Conservation (phyloP, 805 yeast genomes). For the Aciculoconidium aculeatum region DNA sequence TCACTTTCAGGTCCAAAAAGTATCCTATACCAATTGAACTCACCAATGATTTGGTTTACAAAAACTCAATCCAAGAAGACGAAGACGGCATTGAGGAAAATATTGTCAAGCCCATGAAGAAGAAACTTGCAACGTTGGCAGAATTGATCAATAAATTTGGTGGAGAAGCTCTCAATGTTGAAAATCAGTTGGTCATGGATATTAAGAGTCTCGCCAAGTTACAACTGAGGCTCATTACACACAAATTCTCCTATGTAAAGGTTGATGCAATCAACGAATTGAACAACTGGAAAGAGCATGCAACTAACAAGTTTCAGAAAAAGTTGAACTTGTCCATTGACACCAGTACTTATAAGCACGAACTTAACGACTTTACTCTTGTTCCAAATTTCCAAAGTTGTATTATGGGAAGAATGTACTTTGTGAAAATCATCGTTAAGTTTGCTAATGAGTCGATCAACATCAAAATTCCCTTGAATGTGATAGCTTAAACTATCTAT, state of each 20-base stretch:
- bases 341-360: slow-evolving; percentile 7
- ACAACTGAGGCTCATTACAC: slow-evolving; percentile 14
- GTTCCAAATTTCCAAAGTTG: slow-evolving; percentile 27
- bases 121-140: slow-evolving; percentile 13
- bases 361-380: slow-evolving; percentile 12
- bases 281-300: slow-evolving; percentile 4
- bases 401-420: slow-evolving; percentile 22
- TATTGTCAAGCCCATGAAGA: slow-evolving; percentile 17
- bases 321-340: slow-evolving; percentile 8
- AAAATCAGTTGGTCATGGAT: slow-evolving; percentile 19
- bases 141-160: slow-evolving; percentile 13
- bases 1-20: slow-evolving; percentile 28
- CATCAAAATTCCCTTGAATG: slow-evolving; percentile 16
- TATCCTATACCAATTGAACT: slow-evolving; percentile 35
- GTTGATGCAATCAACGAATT: slow-evolving; percentile 3
- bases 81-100: slow-evolving; percentile 17
- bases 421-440: slow-evolving; percentile 13
- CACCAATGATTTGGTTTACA: slow-evolving; percentile 27
- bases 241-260: slow-evolving; percentile 13
- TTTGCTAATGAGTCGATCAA: slow-evolving; percentile 15
- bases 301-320: slow-evolving; percentile 3
- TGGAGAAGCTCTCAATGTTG: slow-evolving; percentile 13
- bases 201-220: slow-evolving; percentile 20
- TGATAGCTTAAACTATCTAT: no score
- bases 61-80: slow-evolving; percentile 11